Evolutionary conservation across 2,329 filamentous ascomycete genomes (phyloP), one percentile per base, ranked within the genome.

Genomic region (Rachicladosporium sp.): DNA sequence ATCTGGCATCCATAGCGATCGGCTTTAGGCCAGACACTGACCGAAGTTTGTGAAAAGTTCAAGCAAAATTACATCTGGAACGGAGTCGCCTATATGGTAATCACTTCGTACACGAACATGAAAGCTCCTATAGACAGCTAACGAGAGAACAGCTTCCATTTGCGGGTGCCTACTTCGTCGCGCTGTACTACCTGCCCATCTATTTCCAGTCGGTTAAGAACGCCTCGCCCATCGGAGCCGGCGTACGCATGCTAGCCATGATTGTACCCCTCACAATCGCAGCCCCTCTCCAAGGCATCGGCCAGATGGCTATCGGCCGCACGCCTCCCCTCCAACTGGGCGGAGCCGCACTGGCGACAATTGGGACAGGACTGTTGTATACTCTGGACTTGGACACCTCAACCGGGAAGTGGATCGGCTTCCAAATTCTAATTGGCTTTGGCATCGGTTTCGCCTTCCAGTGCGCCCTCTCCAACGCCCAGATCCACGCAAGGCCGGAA

Each of bases 321-420:
- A 27, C 23, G 23, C 23, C 36, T 7, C 19, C 15, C 6, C 29
- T 38, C 19, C 10, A 23, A 11, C 8, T 51, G 4, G 43, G 45
- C 7, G 55, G 55, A 30, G 43, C 36, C 3, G 11, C 10, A 10
- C 32, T 69, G 40, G 64, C 66, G 59, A 43, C 64, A 10, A 43
- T 55, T 13, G 53, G 50, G 12, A 41, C 35, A 19, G 53, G 53
- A 6, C 35, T 57, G 10, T 29, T 55, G n/a, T 44, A 42, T 31
- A 54, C 42, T 58, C 55, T 70, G 3, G 54, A 62, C 6, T 48
- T 62, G 6, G 45, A 59, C 37, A 63, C 66, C 3, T 46, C 57
- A 3, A 58, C 60, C 1, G 65, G 55, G 9, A 58, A 60, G 31
- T 73, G 70, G 69, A 69, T 74, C 32, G 70, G 69, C 4, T 74